A percentile compares a stretch with the other conserved stretches of the same genome.
Evolutionary conservation across 2,329 filamentous ascomycete species (phyloP).

Genomic region (Colletotrichum eleusines): DNA sequence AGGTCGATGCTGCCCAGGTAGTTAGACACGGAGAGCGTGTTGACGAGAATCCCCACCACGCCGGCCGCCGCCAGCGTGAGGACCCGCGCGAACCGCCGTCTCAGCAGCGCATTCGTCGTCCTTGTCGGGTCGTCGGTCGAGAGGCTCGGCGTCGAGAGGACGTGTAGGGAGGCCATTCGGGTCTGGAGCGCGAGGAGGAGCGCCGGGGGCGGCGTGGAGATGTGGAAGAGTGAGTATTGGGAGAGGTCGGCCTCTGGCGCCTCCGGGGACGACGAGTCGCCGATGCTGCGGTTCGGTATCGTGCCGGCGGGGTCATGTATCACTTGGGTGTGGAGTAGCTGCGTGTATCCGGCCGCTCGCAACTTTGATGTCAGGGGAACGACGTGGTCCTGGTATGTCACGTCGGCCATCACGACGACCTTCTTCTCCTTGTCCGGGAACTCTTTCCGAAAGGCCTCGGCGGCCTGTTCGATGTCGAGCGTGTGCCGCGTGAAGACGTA

Average conservation of each 20-base stretch:
- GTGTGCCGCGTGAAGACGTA: conserved; percentile 87
- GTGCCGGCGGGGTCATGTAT: conserved; percentile 81
- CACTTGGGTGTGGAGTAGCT: conserved; percentile 77
- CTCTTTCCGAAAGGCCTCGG: conserved; percentile 73
- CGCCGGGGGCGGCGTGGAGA: conserved; percentile 82
- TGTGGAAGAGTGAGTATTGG: conserved; percentile 84
- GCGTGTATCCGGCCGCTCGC: conserved; percentile 72
- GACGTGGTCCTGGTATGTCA: conserved; percentile 86
- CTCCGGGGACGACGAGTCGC: conserved; percentile 45
- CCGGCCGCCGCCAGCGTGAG: conserved; percentile 83
- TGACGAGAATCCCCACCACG: conserved; percentile 94
- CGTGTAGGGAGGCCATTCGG: conserved; percentile 81
- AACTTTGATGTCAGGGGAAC: conserved; percentile 67
- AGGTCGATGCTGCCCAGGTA: conserved; percentile 85
- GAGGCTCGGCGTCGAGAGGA: conserved; percentile 76
- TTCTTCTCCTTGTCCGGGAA: conserved; percentile 74
- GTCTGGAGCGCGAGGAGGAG: conserved; percentile 90
- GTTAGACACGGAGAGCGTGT: conserved; percentile 92
- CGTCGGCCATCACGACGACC: conserved; percentile 87
- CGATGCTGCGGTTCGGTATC: conserved; percentile 85
- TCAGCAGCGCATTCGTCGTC: conserved; percentile 70
- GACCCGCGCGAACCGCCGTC: conserved; percentile 89
- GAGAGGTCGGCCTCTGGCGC: conserved; percentile 60
- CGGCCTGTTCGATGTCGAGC: conserved; percentile 69
- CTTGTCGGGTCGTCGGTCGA: conserved; percentile 58